Percentiles rank a stretch among this genome's conserved stretches.
These are phyloP conservation scores for Acidomyces sp. DNA, from an alignment of 495 filamentous ascomycete species.

Conservation along the genomic window DNA sequence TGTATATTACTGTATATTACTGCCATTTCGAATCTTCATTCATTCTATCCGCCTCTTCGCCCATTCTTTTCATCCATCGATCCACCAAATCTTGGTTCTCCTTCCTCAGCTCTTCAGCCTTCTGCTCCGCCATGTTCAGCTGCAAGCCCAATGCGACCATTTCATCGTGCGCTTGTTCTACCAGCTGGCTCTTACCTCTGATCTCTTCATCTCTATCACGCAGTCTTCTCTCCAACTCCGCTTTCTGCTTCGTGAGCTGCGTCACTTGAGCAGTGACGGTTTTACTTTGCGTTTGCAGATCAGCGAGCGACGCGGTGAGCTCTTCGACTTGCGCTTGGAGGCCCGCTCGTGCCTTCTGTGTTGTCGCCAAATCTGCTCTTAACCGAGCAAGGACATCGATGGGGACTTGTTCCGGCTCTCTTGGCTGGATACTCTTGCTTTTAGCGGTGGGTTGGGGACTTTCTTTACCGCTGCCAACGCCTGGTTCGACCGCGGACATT, in stretches of 20 bases:
- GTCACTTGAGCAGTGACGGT: slow-evolving; percentile 42
- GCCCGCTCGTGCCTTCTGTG: slow-evolving; percentile 26
- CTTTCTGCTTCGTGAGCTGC: slow-evolving; percentile 49
- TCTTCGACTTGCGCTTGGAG: slow-evolving; percentile 23
- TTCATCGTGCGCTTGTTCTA: slow-evolving; percentile 86
- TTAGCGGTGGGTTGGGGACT: no score
- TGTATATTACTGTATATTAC: no score
- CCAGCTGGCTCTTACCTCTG: slow-evolving; percentile 61
- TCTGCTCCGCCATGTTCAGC: slow-evolving; percentile 71
- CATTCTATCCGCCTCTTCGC: slow-evolving; percentile 75
- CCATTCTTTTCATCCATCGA: slow-evolving; percentile 80
- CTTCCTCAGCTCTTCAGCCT: slow-evolving; percentile 48
- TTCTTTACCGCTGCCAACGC: no score
- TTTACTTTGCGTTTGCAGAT: slow-evolving; percentile 23
- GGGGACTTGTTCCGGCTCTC: slow-evolving; percentile 6
- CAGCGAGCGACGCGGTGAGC: slow-evolving; percentile 22
- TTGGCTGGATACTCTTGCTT: slow-evolving; percentile 1
- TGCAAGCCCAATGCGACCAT: slow-evolving; percentile 73
- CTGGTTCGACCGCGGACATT: no score
- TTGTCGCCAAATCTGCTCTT: slow-evolving; percentile 27
- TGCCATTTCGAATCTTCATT: slow-evolving; percentile 44
- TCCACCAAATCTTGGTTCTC: slow-evolving; percentile 84
- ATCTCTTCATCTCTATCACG: slow-evolving; percentile 79
- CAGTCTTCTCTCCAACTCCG: slow-evolving; percentile 45
- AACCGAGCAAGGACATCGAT: slow-evolving; percentile 18